A percentile compares a stretch with the other conserved stretches of the same genome.
These are phyloP conservation scores for Penicillium antarcticum DNA, from an alignment of 495 filamentous ascomycete genomes.

Conservation along the genomic window DNA sequence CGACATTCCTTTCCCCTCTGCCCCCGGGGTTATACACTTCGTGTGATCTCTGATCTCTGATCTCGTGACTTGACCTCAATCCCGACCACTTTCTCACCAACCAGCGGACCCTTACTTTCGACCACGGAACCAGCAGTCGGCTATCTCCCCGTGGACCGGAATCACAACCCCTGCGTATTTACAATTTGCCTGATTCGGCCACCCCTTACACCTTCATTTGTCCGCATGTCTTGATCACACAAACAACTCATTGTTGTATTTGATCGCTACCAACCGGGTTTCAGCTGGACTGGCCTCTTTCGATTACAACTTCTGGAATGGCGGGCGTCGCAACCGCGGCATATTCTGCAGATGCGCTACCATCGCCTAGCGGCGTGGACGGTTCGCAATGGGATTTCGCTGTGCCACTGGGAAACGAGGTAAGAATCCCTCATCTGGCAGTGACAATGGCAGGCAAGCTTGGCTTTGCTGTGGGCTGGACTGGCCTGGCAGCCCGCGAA, in stretches of 20 bases:
- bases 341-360: slow-evolving; percentile 40
- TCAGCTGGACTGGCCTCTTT: slow-evolving; percentile 45
- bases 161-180: slow-evolving; percentile 26
- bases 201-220: slow-evolving; percentile 6
- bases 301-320: slow-evolving; percentile 33
- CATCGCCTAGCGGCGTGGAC: slow-evolving; percentile 34
- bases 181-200: slow-evolving; percentile 38
- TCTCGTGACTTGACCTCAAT: not conserved
- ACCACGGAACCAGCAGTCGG: too few relatives aligned
- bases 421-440: slow-evolving; percentile 20
- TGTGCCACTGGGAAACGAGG: slow-evolving; percentile 41
- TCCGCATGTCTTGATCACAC: slow-evolving; percentile 35
- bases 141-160: too few relatives aligned
- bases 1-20: slow-evolving; percentile 9
- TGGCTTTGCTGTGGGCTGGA: not conserved
- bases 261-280: slow-evolving; percentile 17
- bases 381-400: slow-evolving; percentile 44
- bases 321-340: slow-evolving; percentile 41
- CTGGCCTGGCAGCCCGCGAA: not conserved
- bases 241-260: slow-evolving; percentile 4
- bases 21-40: not conserved
- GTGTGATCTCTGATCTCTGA: not conserved
- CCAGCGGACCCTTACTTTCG: too few relatives aligned
- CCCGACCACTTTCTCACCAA: too few relatives aligned
- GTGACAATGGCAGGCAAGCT: too few relatives aligned